Base-by-base conservation (phyloP, 352 stramenopile species). In the Phytopythium boreale region DNA sequence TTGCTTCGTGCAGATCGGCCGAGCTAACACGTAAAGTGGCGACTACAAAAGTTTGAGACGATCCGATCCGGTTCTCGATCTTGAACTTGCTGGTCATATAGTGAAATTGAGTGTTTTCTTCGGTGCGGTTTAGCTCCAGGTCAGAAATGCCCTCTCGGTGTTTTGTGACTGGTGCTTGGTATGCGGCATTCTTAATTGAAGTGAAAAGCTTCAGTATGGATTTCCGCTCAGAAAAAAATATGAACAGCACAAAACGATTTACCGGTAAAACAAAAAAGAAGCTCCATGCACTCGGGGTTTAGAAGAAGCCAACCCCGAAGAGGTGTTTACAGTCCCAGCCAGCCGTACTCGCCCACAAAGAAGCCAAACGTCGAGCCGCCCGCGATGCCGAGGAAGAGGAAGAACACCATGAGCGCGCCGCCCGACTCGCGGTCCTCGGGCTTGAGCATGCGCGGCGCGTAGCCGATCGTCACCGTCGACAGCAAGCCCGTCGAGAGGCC, bases 361-460 rank as follows among this genome's bases (percentile, higher is more conserved):
- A 71, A 76, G 56, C 70, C 71, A 7, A 79, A 67, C 5, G 68
- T 74, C n/a, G 77, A 64, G 56, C 71, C 73, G 22, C 37, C 60
- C 6, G 67, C 58, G 43, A 84, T 70, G 39, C 77, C 72, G 14
- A 77, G 29, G 56, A 86, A 84, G 27, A 86, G 51, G 41, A 66
- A 77, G 31, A 68, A 62, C 27, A 72, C 67, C 75, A 84, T 78
- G 47, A 86, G 29, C 27, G 70, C 69, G 44, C 74, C 76, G 27
- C 64, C 77, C 6, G 72, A 67, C 63, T 80, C 70, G 22, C 73
- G 70, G 61, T 84, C 73, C 34, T 82, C 61, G 9, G 68, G 71
- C 19, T 26, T 39, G 34, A 39, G 34, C 34, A 39, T 39, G 34
- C 34, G 34, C 34, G 34, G 34, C 34, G 34, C 34, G 34, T 39